phyloP scores from a whole-genome alignment of 2,329 filamentous ascomycete species.

The Bisporella sp. region DNA sequence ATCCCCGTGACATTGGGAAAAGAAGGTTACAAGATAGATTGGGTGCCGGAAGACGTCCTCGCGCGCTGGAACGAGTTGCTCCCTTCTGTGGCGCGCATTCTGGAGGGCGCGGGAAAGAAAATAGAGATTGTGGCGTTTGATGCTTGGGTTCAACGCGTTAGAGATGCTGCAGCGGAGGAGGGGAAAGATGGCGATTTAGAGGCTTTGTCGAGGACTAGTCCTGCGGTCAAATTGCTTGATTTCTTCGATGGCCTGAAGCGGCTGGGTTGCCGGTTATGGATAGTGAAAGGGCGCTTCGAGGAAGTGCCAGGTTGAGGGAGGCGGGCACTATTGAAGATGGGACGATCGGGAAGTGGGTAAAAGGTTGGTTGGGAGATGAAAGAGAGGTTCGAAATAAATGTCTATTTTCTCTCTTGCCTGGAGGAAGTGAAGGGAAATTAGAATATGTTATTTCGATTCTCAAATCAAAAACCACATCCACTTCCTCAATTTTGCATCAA shows the following conservation, averaged over 20 bases:
- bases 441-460: too few species aligned
- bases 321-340: neutral
- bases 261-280: neutral
- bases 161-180: neutral
- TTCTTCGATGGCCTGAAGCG: neutral
- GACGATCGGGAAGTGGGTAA: neutral
- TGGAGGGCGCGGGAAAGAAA: neutral
- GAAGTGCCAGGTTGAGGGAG: neutral
- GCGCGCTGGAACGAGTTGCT: conserved; percentile 12
- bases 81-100: neutral
- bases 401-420: too few species aligned
- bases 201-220: neutral
- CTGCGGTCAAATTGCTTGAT: neutral
- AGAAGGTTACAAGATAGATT: conserved; percentile 30
- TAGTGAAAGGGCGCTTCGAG: neutral
- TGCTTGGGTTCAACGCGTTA: neutral
- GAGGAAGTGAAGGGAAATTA: too few species aligned
- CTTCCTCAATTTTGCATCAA: too few species aligned
- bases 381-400: neutral
- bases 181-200: neutral
- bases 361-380: neutral
- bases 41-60: conserved; percentile 37
- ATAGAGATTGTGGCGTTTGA: neutral
- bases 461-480: too few species aligned
- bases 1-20: conserved; percentile 31